Evolutionary conservation across 768 basidiomycete genomes (phyloP), one percentile per base, ranked within the genome.

Genomic region (Rhizopogon roseolus): DNA sequence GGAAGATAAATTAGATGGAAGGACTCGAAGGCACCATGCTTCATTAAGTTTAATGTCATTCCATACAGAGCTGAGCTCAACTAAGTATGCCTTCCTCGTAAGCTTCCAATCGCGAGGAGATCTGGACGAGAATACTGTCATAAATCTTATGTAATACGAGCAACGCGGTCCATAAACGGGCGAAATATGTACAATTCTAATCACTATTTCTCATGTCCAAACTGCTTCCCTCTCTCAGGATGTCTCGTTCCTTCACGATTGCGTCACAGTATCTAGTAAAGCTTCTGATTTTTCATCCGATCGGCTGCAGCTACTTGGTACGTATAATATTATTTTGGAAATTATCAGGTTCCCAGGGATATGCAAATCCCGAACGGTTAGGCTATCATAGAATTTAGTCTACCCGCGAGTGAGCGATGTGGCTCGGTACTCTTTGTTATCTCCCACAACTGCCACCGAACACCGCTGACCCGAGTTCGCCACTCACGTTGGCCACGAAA

Each of bases 1-100:
- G 50, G 42, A 52, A 48, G 42, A 6, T 52, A 44, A 52, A 48
- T 52, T 52, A 34, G 32, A 48, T 36, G 22, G 46, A 48, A 48
- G 45, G 19, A 5, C 22, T 22, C 22, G 22, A 3, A 22, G 10
- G 3, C 29, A 45, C 29, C n/a, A 45, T 29, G 6, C 29, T 29
- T 32, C 11, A 45, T 45, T 45, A 17, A 45, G 17, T 7, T 45
- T 46, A 46, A 46, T 19, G 19, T 19, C 32, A 9, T 13, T 28
- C 13, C 28, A 29, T 44, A 11, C 22, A 22, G 22, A 1, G 22
- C 22, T 22, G 22, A 22, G 22, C 22, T 22, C 3, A 22, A 22
- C 22, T 22, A 22, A 22, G 22, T 22, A 22, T 34, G 32, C 32
- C 40, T 41, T 19, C 17, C 17, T 41, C 10, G 39, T 8, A 8